Base-by-base conservation (phyloP, 495 filamentous ascomycete species). In the Neurospora sp. region DNA sequence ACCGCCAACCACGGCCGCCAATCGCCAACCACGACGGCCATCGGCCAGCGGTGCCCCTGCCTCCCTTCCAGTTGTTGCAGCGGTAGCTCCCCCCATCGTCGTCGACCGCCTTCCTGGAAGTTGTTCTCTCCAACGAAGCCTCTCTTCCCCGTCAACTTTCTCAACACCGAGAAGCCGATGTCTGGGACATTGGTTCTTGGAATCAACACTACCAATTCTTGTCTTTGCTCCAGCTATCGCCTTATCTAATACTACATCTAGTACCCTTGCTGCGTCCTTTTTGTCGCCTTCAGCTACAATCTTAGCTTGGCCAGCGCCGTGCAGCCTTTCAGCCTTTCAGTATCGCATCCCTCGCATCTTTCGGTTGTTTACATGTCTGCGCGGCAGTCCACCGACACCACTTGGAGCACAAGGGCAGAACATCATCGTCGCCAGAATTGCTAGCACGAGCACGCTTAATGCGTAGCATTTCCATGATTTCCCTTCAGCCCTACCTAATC, bases 391-490 rank as follows among this genome's bases (percentile, higher is more conserved):
- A 65, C 27, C 53, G 27, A 65, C 53, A 65, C 27, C 27, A 65
- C 53, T 65, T 61, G 53, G 53, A 35, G 31, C 22, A 37, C 35
- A 35, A 35, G 53, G 35, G 20, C 22, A 59, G 20, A 65, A 65
- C 53, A 65, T 65, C 14, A 37, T 37, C 27, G 53, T 65, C 27
- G 27, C 22, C 53, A 65, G 27, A 71, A 75, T 22, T 31, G 69
- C 44, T 37, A 74, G 65, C 40, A 12, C 69, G 70, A 71, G 70
- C 59, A 61, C 69, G 73, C 45, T 61, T 65, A 73, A 70, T 53
- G 27, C 69, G 44, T 37, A 74, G 71, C 65, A 70, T 75, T 35
- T 73, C 71, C 77, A 79, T 80, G 73, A 68, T 69, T 73, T 41
- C 69, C 39, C 40, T 71, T 39, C 37, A 20, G 22, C 22, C 9